Evolutionary conservation across 495 filamentous ascomycete species (phyloP).

Genomic region (Hypoxylon trugodes): DNA sequence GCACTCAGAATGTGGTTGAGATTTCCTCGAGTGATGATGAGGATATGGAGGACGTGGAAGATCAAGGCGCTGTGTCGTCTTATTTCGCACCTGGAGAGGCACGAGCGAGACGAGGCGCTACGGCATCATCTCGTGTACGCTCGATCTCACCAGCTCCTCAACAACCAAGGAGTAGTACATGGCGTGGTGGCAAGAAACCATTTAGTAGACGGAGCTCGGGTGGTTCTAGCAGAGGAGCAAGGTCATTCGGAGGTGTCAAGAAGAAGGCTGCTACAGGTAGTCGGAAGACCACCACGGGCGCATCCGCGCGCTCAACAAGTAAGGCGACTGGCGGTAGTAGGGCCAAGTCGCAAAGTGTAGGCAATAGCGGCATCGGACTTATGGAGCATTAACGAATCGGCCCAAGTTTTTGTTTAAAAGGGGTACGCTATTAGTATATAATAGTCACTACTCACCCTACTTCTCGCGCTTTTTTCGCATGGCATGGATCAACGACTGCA

Average conservation of each 20-base stretch:
- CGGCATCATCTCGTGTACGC: conserved; percentile 25
- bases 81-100: conserved; percentile 55
- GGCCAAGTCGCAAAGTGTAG: conserved; percentile 22
- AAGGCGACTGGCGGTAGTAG: conserved; percentile 20
- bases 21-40: conserved; percentile 71
- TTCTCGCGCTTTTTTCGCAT: conserved; percentile 5
- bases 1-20: conserved; percentile 68
- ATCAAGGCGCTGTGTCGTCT: conserved; percentile 48
- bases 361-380: conserved; percentile 37
- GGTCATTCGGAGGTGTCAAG: conserved; percentile 39
- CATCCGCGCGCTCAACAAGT: conserved; percentile 11
- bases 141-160: conserved; percentile 23
- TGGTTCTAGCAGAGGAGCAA: conserved; percentile 29
- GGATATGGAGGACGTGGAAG: conserved; percentile 59
- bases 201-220: conserved; percentile 35
- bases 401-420: conserved; percentile 3
- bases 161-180: conserved; percentile 11
- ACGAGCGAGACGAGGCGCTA: conserved; percentile 28
- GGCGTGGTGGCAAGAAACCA: conserved; percentile 36
- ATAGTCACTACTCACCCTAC: not conserved
- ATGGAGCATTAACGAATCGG: conserved; percentile 38
- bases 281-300: conserved; percentile 22
- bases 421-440: not conserved
- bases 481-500: conserved; percentile 20
- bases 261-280: conserved; percentile 37